Base-by-base conservation (phyloP, 345 rosid genomes). In the Rhodamnia rubescens region DNA sequence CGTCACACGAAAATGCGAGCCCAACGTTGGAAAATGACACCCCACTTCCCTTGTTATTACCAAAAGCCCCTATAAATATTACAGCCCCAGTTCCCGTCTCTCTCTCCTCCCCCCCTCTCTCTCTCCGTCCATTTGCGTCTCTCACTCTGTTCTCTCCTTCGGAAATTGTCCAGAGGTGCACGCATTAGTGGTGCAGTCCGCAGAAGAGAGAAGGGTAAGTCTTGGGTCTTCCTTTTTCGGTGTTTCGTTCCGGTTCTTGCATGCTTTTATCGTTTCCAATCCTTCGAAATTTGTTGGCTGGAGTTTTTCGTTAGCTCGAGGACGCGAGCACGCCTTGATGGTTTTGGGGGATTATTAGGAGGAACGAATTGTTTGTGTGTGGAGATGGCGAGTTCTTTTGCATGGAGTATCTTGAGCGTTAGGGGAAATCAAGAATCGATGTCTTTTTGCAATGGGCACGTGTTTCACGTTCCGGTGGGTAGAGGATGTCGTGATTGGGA, bases 41-140 rank as follows among this genome's bases (percentile, higher is more conserved):
- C 44, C 44, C 78, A 36, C 78, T 32, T 8, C 78, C 44, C 47
- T 32, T 13, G 47, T 69, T 69, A 69, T 69, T 69, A 32, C 78
- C 47, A 36, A 18, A 32, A 18, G 78, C 44, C 78, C 78, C 78
- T 69, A 69, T 32, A 69, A 69, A 69, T 69, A 15, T 32, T 32
- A 16, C 6, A 44, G 20, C 1, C 24, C 78, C 44, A 5, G 4
- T 1, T 2, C 0, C 2, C 8, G 21, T 7, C 8, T 6, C 1
- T 18, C 40, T 64, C 11, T 61, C 15, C 24, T 20, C 21, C 4
- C 21, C 4, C 27, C 0, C 40, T 15, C 42, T 7, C 21, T 29
- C 75, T 32, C 22, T 64, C 12, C 6, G 75, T 64, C 22, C 44
- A 10, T 64, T 64, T 5, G 78, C 78, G 44, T 69, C 44, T 69